Evolutionary conservation across 2,329 filamentous ascomycete genomes (phyloP).

Genomic region (Hirsutella thompsonii): DNA sequence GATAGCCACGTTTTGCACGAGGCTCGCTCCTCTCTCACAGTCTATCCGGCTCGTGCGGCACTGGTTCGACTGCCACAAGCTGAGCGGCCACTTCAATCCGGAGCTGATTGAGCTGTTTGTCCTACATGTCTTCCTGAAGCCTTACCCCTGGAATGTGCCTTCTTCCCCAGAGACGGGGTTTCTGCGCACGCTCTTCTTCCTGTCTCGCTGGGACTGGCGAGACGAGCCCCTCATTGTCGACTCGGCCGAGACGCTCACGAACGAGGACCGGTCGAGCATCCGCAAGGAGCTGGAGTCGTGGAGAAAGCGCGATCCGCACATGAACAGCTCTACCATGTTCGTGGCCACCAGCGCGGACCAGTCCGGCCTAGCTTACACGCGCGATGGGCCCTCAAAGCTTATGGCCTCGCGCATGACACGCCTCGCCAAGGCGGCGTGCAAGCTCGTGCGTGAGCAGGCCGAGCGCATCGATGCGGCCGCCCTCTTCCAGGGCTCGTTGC

Average conservation of each 20-base stretch:
- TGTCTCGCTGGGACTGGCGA: constrained; percentile 88
- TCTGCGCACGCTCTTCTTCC: constrained; percentile 62
- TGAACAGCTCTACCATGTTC: constrained; percentile 75
- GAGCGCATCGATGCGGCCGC: constrained; percentile 31
- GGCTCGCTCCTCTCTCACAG: constrained; percentile 66
- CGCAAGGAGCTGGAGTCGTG: constrained; percentile 66
- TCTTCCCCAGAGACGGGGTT: constrained; percentile 71
- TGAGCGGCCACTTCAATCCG: constrained; percentile 61
- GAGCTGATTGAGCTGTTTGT: constrained; percentile 79
- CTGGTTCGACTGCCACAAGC: constrained; percentile 79
- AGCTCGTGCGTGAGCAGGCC: constrained; percentile 40
- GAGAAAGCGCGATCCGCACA: constrained; percentile 75
- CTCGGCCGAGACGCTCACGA: constrained; percentile 45
- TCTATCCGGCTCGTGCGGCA: constrained; percentile 76
- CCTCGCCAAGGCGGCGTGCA: constrained; percentile 64
- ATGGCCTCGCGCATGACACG: constrained; percentile 73
- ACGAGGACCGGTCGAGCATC: constrained; percentile 47
- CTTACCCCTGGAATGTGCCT: constrained; percentile 68
- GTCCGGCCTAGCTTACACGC: constrained; percentile 72
- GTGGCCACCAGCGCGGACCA: constrained; percentile 67
- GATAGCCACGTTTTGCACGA: constrained; percentile 66
- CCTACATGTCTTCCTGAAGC: constrained; percentile 64
- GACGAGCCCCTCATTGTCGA: constrained; percentile 72
- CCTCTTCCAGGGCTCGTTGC: constrained; percentile 61
- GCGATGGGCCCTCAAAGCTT: constrained; percentile 59